Percentiles rank a stretch among this genome's conserved stretches.
Conservation (phyloP, 2,329 filamentous ascomycete genomes). For the Verticillium nubilum region DNA sequence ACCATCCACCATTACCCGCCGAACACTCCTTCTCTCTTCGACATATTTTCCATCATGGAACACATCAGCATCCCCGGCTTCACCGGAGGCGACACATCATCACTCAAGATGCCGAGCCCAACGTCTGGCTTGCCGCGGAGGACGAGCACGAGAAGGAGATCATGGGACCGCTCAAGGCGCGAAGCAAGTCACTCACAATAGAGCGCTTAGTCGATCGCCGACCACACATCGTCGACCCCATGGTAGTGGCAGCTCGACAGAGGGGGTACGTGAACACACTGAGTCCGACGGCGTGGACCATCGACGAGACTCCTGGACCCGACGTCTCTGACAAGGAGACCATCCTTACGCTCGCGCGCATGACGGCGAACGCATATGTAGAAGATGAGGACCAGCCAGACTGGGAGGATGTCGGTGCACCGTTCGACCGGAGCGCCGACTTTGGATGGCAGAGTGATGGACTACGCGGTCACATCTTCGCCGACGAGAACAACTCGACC, state of each 20-base stretch:
- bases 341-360: constrained; percentile 76
- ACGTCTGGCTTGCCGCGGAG: constrained; percentile 57
- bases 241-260: constrained; percentile 67
- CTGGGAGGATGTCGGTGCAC: constrained; percentile 75
- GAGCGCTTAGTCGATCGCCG: constrained; percentile 77
- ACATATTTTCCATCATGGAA: constrained; percentile 91
- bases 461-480: constrained; percentile 86
- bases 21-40: constrained; percentile 65
- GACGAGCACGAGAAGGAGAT: constrained; percentile 48
- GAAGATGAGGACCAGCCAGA: constrained; percentile 64
- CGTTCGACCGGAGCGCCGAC: constrained; percentile 79
- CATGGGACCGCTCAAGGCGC: constrained; percentile 50
- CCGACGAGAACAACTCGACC: constrained; percentile 78
- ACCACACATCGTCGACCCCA: constrained; percentile 68
- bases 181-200: constrained; percentile 63
- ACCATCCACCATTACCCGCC: constrained; percentile 39
- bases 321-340: constrained; percentile 83
- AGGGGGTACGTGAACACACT: constrained; percentile 63
- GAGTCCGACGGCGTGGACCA: constrained; percentile 71
- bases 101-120: constrained; percentile 36
- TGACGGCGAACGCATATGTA: constrained; percentile 88
- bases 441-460: constrained; percentile 94
- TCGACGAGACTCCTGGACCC: constrained; percentile 72
- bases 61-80: constrained; percentile 69
- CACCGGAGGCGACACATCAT: constrained; percentile 70